These are phyloP conservation scores for Bocquillonia castaneifolia DNA, from an alignment of 441 rosid genomes.

Conservation along the genomic window DNA sequence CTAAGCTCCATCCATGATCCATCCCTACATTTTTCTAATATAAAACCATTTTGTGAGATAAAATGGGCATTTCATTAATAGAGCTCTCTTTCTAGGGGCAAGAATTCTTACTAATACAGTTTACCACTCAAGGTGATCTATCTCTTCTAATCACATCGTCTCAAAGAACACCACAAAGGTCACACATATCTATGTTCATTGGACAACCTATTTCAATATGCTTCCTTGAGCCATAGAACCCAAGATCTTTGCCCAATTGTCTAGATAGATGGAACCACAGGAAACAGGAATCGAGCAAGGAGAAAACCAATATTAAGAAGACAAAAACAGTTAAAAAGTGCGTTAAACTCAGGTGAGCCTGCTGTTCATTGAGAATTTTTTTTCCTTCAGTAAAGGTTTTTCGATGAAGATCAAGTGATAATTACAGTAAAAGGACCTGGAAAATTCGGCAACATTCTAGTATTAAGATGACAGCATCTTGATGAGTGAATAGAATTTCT, in stretches of 20 bases:
- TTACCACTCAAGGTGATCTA: neutral
- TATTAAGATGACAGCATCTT: neutral
- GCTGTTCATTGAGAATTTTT: neutral
- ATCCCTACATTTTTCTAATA: neutral
- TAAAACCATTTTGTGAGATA: neutral
- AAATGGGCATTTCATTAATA: neutral
- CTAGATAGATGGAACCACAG: neutral
- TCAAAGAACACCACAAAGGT: neutral
- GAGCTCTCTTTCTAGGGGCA: neutral
- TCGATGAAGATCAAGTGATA: neutral
- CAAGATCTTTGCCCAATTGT: neutral
- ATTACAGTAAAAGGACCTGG: neutral
- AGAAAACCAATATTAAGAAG: neutral
- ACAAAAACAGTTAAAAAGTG: neutral
- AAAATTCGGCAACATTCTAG: neutral
- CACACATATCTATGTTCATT: neutral
- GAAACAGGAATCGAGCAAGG: neutral
- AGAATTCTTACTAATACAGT: neutral
- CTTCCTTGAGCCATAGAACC: neutral
- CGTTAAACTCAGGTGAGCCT: neutral
- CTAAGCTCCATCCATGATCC: constrained; percentile 4
- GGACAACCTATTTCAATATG: neutral
- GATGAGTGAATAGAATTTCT: neutral
- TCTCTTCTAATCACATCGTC: neutral
- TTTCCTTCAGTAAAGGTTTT: neutral